These are phyloP conservation scores for Rhizopus microsporus DNA, from an alignment of 371 early-diverging fungal genomes.

Conservation along the genomic window DNA sequence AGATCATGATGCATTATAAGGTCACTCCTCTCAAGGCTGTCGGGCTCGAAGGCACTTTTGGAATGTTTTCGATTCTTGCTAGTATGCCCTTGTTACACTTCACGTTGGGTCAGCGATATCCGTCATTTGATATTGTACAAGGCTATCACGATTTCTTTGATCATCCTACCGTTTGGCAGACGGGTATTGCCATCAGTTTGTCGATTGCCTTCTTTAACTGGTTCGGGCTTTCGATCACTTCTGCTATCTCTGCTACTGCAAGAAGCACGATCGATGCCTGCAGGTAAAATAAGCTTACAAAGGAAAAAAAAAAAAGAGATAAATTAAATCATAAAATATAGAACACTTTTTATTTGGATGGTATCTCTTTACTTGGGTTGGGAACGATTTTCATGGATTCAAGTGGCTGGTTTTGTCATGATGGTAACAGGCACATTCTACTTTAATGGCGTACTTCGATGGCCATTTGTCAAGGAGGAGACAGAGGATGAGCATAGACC, in stretches of 20 bases:
- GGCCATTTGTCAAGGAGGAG: slow-evolving; percentile 34
- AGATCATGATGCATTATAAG: slow-evolving; percentile 77
- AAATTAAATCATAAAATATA: slow-evolving; percentile 6
- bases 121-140: slow-evolving; percentile 76
- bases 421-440: slow-evolving; percentile 90
- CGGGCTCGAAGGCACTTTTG: slow-evolving; percentile 92
- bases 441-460: slow-evolving; percentile 82
- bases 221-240: slow-evolving; percentile 92
- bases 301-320: background rate
- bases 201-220: slow-evolving; percentile 94
- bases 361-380: slow-evolving; percentile 87
- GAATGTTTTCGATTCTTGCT: slow-evolving; percentile 68
- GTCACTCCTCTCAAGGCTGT: slow-evolving; percentile 88
- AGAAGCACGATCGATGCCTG: slow-evolving; percentile 95
- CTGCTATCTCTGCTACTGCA: slow-evolving; percentile 82
- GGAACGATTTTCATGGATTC: slow-evolving; percentile 90
- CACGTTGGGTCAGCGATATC: slow-evolving; percentile 60
- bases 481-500: slow-evolving; percentile 33
- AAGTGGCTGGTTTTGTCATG: slow-evolving; percentile 82
- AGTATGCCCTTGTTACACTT: slow-evolving; percentile 80
- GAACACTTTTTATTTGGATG: slow-evolving; percentile 96
- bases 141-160: slow-evolving; percentile 78
- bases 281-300: slow-evolving; percentile 42
- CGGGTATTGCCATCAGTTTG: slow-evolving; percentile 79
- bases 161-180: slow-evolving; percentile 67